A percentile compares a stretch with the other conserved stretches of the same genome.
phyloP scores from a whole-genome alignment of 371 early-diverging fungal species.

The Mucor sp. region DNA sequence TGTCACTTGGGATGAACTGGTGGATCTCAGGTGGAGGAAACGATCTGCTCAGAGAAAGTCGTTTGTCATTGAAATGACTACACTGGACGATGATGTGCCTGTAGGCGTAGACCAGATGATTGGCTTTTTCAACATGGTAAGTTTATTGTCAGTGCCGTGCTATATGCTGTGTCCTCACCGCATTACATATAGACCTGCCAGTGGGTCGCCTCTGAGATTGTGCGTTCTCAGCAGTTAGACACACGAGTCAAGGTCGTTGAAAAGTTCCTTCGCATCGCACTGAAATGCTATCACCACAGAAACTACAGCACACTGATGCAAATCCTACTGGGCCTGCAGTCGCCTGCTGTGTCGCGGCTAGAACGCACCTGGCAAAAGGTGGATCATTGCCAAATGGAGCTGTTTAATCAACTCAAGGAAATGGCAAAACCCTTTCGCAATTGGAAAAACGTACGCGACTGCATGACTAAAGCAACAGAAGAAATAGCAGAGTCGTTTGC shows the following conservation, averaged over 20 bases:
- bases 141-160: no score
- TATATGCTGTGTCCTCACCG: neutral
- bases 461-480: conserved; percentile 54
- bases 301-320: conserved; percentile 65
- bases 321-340: conserved; percentile 58
- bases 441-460: conserved; percentile 59
- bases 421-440: conserved; percentile 60
- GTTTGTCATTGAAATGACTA: conserved; percentile 9
- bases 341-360: conserved; percentile 52
- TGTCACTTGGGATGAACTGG: conserved; percentile 60
- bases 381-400: conserved; percentile 45
- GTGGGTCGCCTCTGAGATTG: conserved; percentile 56
- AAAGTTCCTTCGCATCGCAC: conserved; percentile 52
- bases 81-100: neutral
- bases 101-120: conserved; percentile 40
- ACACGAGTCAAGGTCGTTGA: conserved; percentile 42
- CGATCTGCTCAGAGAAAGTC: conserved; percentile 14
- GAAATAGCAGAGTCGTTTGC: conserved; percentile 46
- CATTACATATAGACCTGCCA: conserved; percentile 50
- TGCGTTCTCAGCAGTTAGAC: conserved; percentile 32
- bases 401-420: conserved; percentile 56
- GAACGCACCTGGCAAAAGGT: conserved; percentile 58
- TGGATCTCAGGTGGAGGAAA: conserved; percentile 54
- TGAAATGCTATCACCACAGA: conserved; percentile 62
- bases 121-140: conserved; percentile 47